These are phyloP conservation scores for Paecilomyces niveus DNA, from an alignment of 2,329 filamentous ascomycete genomes.

Conservation along the genomic window DNA sequence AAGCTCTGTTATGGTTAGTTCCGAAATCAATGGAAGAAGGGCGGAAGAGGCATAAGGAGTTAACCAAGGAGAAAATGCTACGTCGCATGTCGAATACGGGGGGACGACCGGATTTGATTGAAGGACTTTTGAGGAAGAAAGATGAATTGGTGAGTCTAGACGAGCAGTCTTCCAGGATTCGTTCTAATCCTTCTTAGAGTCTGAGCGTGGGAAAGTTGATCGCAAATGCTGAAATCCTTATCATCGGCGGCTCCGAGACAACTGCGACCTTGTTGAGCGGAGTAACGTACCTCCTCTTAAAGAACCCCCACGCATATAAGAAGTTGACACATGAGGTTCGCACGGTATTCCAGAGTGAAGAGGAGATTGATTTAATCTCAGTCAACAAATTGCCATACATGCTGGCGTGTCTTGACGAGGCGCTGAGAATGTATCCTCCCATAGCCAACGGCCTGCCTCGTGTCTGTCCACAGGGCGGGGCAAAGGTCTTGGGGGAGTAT, in stretches of 20 bases:
- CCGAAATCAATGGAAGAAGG: conserved; percentile 8
- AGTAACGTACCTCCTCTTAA: conserved; percentile 34
- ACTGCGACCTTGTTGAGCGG: conserved; percentile 40
- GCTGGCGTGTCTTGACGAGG: conserved; percentile 36
- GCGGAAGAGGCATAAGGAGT: conserved; percentile 5
- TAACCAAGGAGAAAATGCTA: conserved; percentile 10
- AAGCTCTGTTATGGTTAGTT: conserved; percentile 3
- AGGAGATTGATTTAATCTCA: conserved; percentile 33
- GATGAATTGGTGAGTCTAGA: conserved; percentile 9
- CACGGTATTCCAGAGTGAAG: conserved; percentile 23
- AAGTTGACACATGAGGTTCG: conserved; percentile 36
- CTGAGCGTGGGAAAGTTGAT: conserved; percentile 22
- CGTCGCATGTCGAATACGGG: conserved; percentile 7
- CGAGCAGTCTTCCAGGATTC: background rate
- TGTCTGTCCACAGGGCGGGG: conserved; percentile 11
- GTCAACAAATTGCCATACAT: conserved; percentile 31
- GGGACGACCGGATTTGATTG: conserved; percentile 10
- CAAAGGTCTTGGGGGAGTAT: conserved; percentile 12
- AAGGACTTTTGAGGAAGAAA: conserved; percentile 11
- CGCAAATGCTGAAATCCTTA: conserved; percentile 22
- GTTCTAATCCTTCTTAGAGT: background rate
- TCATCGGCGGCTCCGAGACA: conserved; percentile 40
- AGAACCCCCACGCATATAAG: conserved; percentile 21
- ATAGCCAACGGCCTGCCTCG: conserved; percentile 17
- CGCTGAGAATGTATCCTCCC: conserved; percentile 36